Base-by-base conservation (phyloP, 805 yeast genomes). In the Teunomyces tritomae region DNA sequence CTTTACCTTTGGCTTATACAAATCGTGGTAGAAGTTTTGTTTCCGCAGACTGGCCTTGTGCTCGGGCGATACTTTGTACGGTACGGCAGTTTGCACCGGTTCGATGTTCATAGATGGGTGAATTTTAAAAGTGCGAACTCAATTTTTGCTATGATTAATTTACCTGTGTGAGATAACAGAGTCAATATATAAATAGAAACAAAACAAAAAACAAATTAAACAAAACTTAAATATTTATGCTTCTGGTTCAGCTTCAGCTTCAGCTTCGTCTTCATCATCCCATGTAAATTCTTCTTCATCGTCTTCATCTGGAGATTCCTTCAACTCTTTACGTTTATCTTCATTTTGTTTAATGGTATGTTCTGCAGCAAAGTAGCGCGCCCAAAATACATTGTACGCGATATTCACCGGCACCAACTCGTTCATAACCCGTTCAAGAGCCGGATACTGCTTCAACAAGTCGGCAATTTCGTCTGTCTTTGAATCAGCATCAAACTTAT, bases 311-410 rank as follows among this genome's bases (percentile, higher is more conserved):
- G 66, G 70, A 14, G 28, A 28, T 7, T 44, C 46, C 34, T 53
- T 56, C 47, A 87, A 70, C 53, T 77, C 76, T 65, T 84, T 84
- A 59, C 96, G 76, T 61, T 82, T 76, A 57, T 71, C 70, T 57
- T 89, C 96, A 56, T 79, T 83, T 40, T 76, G 75, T 36, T 78
- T 73, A 16, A 89, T 79, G 54, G 74, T 73, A 9, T 67, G 62
- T 48, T 77, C 79, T 57, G 77, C 70, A 46, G 68, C 72, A 65
- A 81, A 85, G 65, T 88, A 90, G 29, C 83, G 75, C 39, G 71
- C 68, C 97, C 97, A 91, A 64, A 91, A 91, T 41, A 71, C 71
- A 24, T 76, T 69, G 56, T 83, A 85, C 3, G 79, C 58, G 32
- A 84, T 65, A 55, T 77, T 63, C 6, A 74, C 78, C 0, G 96